Base-by-base conservation (phyloP, 1,284 basidiomycete genomes). In the Inonotus hispidus region DNA sequence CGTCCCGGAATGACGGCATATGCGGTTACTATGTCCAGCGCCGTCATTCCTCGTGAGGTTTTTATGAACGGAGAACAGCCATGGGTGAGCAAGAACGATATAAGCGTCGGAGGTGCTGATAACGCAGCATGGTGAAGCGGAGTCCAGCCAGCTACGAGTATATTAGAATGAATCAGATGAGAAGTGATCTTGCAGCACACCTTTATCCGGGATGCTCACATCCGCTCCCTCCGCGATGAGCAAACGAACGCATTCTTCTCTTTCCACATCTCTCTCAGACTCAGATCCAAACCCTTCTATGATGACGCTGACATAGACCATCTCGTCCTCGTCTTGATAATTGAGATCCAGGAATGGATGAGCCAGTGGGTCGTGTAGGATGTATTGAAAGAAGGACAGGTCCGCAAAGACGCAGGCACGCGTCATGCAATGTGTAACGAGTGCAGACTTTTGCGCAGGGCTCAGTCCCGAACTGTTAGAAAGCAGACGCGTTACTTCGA, bases 111-210 rank as follows among this genome's bases (percentile, higher is more conserved):
- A 38, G 96, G 93, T 13, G 93, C 88, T 52, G 93, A 78, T 60
- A 98, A 75, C 14, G 90, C 91, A 10, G 95, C 94, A 76, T 96
- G 91, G 71, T 98, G 96, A n/a, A 99, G 78, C 1, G 95, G 87
- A 2, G 93, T 95, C 95, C 95, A 98, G 45, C 95, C 95, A 62
- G 83, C 92, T 93, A 68, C 10, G 29, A 25, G 60, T 27, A 21
- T 29, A 53, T 45, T 50, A 57, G 39, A 53, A 27, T n/a, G 46
- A 37, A 60, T 49, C 43, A 56, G 59, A n/a, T 32, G 45, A 49
- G 57, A 53, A 52, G 57, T 27, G 25, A 52, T 16, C 27, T 49
- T 53, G 56, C 45, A 35, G 75, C 81, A 58, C 68, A 88, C 89
- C 81, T 68, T 84, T 77, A 71, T 95, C 93, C 29, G 79, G 75